phyloP scores from a whole-genome alignment of 2,329 filamentous ascomycete species.

The Paracoccidioides brasiliensis region DNA sequence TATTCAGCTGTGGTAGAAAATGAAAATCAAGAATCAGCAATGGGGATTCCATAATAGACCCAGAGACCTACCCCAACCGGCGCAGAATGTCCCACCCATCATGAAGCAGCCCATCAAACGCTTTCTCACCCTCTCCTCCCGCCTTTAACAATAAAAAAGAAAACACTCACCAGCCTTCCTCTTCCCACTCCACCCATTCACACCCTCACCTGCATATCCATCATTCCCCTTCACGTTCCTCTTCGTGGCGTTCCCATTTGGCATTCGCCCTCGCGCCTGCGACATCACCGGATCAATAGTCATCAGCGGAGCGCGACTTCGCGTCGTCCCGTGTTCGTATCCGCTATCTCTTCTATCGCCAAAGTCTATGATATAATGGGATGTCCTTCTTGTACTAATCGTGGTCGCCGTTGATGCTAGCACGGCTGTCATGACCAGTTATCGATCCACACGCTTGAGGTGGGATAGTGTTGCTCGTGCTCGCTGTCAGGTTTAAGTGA shows the following conservation, averaged over 20 bases:
- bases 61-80: neutral
- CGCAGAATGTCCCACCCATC: neutral
- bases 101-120: neutral
- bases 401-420: constrained; percentile 4
- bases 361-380: constrained; percentile 2
- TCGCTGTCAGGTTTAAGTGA: neutral
- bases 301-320: constrained; percentile 3
- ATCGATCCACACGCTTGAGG: neutral
- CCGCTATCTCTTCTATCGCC: neutral
- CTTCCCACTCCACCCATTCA: constrained; percentile 21
- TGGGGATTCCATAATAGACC: neutral
- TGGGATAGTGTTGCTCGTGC: neutral
- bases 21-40: constrained; percentile 4
- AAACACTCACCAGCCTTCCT: constrained; percentile 32
- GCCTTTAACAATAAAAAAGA: neutral
- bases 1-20: constrained; percentile 31
- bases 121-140: neutral
- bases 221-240: neutral
- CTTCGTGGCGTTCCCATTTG: constrained; percentile 3
- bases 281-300: constrained; percentile 7
- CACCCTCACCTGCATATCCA: neutral
- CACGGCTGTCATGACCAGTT: constrained; percentile 11
- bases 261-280: constrained; percentile 6
- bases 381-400: constrained; percentile 6
- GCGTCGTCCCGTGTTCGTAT: constrained; percentile 5